phyloP scores from a whole-genome alignment of 225 moss, liverwort and hornwort genomes.

The Climacium dendroides region DNA sequence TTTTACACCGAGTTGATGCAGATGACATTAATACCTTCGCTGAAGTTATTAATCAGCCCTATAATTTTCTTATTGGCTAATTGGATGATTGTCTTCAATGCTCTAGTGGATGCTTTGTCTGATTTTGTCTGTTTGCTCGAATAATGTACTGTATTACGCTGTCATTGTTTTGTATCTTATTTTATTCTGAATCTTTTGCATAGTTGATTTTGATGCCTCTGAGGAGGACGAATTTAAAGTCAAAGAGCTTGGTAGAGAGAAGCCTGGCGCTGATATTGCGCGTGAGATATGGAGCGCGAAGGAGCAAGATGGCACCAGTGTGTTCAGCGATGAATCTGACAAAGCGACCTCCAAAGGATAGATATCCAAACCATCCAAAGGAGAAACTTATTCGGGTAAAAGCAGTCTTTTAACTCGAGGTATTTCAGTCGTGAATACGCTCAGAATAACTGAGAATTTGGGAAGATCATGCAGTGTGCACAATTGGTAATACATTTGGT shows the following conservation, averaged over 20 bases:
- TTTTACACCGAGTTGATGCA: not conserved
- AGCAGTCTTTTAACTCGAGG: not conserved
- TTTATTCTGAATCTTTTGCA: not conserved
- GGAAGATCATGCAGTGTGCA: not conserved
- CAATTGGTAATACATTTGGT: not conserved
- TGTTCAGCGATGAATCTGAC: slow-evolving; percentile 39
- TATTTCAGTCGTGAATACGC: not conserved
- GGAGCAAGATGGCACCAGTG: slow-evolving; percentile 42
- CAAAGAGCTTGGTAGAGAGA: slow-evolving; percentile 18
- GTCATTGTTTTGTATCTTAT: not conserved
- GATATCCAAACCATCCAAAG: not conserved
- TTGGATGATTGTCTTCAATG: not conserved
- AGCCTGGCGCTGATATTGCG: slow-evolving; percentile 32
- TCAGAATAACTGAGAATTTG: not conserved
- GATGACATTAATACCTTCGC: not conserved
- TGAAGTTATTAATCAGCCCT: not conserved
- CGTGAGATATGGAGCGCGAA: slow-evolving; percentile 33
- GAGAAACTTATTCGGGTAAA: not conserved
- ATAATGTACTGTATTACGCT: not conserved
- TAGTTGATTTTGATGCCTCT: not conserved
- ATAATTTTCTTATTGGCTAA: not conserved
- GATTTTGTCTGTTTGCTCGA: not conserved
- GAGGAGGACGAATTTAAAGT: slow-evolving; percentile 4
- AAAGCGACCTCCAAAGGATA: slow-evolving; percentile 5
- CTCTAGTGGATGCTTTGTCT: not conserved